These are phyloP conservation scores for Boechera divaricarpa DNA, from an alignment of 345 rosid species.

Conservation along the genomic window DNA sequence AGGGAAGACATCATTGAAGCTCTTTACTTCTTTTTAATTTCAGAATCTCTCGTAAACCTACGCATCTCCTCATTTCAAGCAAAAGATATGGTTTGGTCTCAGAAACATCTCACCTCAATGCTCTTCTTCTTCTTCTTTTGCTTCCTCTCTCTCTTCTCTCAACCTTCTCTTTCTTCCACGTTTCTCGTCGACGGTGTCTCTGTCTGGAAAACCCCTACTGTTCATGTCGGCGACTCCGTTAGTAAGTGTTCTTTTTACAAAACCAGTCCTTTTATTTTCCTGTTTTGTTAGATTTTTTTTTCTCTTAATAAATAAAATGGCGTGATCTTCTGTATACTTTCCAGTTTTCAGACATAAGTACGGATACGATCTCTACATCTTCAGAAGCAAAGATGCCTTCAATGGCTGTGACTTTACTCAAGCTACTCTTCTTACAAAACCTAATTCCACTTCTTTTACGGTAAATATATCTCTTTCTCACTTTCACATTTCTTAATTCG, in stretches of 20 bases:
- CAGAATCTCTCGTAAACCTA: conserved; percentile 29
- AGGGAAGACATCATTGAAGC: conserved; percentile 47
- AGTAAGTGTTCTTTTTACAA: conserved; percentile 51
- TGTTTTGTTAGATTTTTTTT: neutral
- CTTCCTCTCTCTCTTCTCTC: conserved; percentile 47
- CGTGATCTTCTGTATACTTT: neutral
- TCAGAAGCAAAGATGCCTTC: conserved; percentile 80
- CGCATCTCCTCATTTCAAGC: conserved; percentile 22
- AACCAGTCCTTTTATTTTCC: neutral
- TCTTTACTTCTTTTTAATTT: conserved; percentile 33
- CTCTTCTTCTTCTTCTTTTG: conserved; percentile 44
- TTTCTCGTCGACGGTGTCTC: conserved; percentile 73
- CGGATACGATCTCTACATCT: conserved; percentile 75
- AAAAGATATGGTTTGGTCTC: conserved; percentile 30
- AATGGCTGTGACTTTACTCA: conserved; percentile 77
- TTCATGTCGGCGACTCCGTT: conserved; percentile 75
- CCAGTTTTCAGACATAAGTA: conserved; percentile 88
- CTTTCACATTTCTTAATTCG: conserved; percentile 1
- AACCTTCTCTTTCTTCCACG: conserved; percentile 54
- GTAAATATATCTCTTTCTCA: conserved; percentile 38
- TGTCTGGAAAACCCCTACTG: conserved; percentile 70
- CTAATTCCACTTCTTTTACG: conserved; percentile 69
- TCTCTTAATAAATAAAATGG: neutral
- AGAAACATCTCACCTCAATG: conserved; percentile 43
- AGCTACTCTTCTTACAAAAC: conserved; percentile 77